A percentile compares a stretch with the other conserved stretches of the same genome.
Conservation (phyloP, 805 yeast genomes). For the Zygotorulaspora danielsina region DNA sequence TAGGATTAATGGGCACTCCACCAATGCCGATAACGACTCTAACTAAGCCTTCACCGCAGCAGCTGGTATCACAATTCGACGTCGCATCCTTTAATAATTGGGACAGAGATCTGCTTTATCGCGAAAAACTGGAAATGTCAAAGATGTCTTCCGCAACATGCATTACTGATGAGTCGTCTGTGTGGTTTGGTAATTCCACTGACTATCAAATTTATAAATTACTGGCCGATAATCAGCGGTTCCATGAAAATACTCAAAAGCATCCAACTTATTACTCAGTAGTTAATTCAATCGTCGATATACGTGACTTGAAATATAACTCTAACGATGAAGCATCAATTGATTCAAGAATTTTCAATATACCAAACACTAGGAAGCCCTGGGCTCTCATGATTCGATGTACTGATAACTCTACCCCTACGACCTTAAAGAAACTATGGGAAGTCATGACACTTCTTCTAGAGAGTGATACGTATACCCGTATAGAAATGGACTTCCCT, state of each 20-base stretch:
- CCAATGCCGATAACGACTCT: conserved; percentile 18
- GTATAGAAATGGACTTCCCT: conserved; percentile 56
- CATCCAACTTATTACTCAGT: conserved; percentile 48
- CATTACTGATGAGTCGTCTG: conserved; percentile 39
- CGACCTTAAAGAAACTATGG: conserved; percentile 38
- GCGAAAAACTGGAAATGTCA: conserved; percentile 79
- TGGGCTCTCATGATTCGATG: conserved; percentile 58
- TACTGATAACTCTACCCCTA: conserved; percentile 55
- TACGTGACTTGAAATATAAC: conserved; percentile 32
- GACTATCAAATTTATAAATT: conserved; percentile 50
- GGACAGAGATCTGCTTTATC: conserved; percentile 63
- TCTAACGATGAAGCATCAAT: conserved; percentile 16
- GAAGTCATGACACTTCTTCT: conserved; percentile 23
- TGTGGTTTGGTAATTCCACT: conserved; percentile 82
- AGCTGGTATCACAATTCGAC: conserved; percentile 37
- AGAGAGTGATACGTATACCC: conserved; percentile 5
- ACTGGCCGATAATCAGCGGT: conserved; percentile 9
- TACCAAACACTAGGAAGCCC: conserved; percentile 43
- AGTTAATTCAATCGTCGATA: conserved; percentile 45
- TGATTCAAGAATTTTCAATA: conserved; percentile 39
- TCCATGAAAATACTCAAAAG: conserved; percentile 11
- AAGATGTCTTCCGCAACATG: conserved; percentile 78
- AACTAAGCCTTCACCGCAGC: conserved; percentile 15
- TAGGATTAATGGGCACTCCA: conserved; percentile 26
- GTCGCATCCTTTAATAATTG: conserved; percentile 48